Evolutionary conservation across 164 flowering plant species (phyloP).

Genomic region (Vitis cinerea): DNA sequence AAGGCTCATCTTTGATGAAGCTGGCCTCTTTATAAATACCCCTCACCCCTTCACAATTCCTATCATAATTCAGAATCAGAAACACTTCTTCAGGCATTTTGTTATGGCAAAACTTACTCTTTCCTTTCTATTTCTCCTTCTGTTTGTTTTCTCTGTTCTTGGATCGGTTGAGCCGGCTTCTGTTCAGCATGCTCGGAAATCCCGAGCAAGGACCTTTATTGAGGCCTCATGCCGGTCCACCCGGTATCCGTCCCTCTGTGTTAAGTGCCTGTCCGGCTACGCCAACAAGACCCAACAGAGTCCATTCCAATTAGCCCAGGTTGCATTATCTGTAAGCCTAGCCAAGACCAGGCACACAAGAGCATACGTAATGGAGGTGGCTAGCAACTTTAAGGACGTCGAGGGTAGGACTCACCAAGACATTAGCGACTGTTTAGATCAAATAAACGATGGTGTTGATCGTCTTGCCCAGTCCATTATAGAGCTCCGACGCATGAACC

Average conservation of each 20-base stretch:
- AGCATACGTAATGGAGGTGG: constrained; percentile 25
- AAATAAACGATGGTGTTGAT: constrained; percentile 30
- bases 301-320: constrained; percentile 31
- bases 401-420: constrained; percentile 18
- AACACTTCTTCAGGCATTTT: constrained; percentile 4
- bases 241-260: constrained; percentile 34
- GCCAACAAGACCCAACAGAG: constrained; percentile 13
- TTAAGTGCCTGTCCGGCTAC: constrained; percentile 16
- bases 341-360: constrained; percentile 29
- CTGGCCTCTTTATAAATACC: neutral
- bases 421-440: constrained; percentile 33
- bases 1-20: too few relatives aligned
- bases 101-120: constrained; percentile 16
- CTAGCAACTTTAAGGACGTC: constrained; percentile 18
- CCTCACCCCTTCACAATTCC: neutral
- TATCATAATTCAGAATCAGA: neutral
- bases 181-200: neutral
- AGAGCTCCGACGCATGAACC: constrained; percentile 23
- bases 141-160: neutral
- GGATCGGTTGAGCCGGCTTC: constrained; percentile 5
- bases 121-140: constrained; percentile 14
- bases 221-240: constrained; percentile 32
- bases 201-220: constrained; percentile 25
- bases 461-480: constrained; percentile 28
- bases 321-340: constrained; percentile 37